These are phyloP conservation scores for Rhodotorula sp. DNA, from an alignment of 1,284 basidiomycete genomes.

Conservation along the genomic window DNA sequence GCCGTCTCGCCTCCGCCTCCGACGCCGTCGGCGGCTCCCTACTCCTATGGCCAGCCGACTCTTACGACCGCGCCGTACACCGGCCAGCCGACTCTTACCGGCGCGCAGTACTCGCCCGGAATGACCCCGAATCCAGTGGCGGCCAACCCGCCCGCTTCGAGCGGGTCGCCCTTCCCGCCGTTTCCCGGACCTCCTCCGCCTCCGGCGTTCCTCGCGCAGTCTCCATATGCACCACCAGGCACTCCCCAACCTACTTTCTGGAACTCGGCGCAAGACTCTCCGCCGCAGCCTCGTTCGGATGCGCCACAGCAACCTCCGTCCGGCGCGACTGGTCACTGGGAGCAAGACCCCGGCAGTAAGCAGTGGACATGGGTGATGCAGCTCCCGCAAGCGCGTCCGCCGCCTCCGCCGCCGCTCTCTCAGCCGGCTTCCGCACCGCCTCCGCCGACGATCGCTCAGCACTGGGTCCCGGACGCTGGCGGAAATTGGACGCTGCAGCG, in stretches of 20 bases:
- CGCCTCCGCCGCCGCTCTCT: not conserved
- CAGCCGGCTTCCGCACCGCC: not conserved
- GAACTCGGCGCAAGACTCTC: not conserved
- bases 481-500: slow-evolving; percentile 2
- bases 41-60: too few relatives aligned
- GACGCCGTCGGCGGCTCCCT: too few relatives aligned
- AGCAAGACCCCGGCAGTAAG: not conserved
- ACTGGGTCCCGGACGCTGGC: not conserved
- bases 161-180: not conserved
- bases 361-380: not conserved
- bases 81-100: not conserved
- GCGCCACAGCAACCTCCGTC: not conserved
- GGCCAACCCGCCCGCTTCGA: not conserved
- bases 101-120: not conserved
- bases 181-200: slow-evolving; percentile 15
- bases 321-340: not conserved
- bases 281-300: not conserved
- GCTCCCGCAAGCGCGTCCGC: too few relatives aligned
- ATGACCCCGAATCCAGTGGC: not conserved
- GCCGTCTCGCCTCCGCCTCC: too few relatives aligned
- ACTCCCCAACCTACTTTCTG: not conserved
- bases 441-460: not conserved
- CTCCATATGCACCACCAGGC: not conserved
- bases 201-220: not conserved
- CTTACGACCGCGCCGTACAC: not conserved